Base-by-base conservation (phyloP, 2,329 filamentous ascomycete genomes). In the Dactylellina cionopaga region DNA sequence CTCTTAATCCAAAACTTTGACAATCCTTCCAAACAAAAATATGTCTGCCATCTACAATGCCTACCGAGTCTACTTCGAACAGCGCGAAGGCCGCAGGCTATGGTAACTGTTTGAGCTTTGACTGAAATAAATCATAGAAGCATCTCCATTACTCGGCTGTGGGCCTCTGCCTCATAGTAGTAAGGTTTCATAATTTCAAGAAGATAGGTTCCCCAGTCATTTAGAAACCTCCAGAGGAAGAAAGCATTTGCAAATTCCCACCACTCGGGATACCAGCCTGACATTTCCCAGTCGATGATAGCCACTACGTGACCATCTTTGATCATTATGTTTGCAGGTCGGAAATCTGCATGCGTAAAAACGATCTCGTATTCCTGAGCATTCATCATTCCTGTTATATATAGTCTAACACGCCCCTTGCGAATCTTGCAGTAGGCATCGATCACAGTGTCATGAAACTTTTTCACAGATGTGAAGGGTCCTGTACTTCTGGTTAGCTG, bases 341-440 rank as follows among this genome's bases (percentile, higher is more conserved):
- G 78, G 4, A 82, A 75, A 62, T 83, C 80, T 7, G 78, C 77
- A 54, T 83, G 80, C 0, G 80, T 81, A 73, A 82, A 82, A n/a
- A 79, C 79, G 49, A 78, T 29, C 7, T 10, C 24, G 10, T 31
- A 37, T 17, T 41, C 29, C 15, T 31, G n/a, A 7, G 19, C 24
- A 41, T 11, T 54, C 49, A 54, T 3, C 22, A 49, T 27, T 49
- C 46, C 46, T 25, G 19, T 49, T 2, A 49, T 15, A 29, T 27
- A 49, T 49, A 10, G 19, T 49, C 19, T 49, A 49, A 29, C 11
- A n/a, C 29, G 3, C 19, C 46, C 46, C 19, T 49, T 49, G 19
- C n/a, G 24, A n/a, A 29, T n/a, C 19, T 49, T 49, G 24, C 19
- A 49, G 46, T 27, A 49, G 46, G 46, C 46, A 49, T 25, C 46